Percentiles rank a stretch among this genome's conserved stretches.
phyloP scores from a whole-genome alignment of 768 basidiomycete genomes.

The Lyophyllum decastes region DNA sequence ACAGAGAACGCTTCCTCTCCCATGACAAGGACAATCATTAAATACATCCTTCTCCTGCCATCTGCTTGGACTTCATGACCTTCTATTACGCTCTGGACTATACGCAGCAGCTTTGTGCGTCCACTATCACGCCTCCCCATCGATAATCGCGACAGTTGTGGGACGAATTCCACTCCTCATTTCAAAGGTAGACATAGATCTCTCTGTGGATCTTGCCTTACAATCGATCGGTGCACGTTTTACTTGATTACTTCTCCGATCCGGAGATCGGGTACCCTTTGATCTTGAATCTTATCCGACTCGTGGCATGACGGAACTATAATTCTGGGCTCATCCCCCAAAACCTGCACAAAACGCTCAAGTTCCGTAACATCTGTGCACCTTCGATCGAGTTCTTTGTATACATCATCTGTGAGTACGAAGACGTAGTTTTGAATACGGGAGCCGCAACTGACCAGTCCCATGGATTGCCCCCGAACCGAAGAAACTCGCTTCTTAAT shows the following conservation, averaged over 20 bases:
- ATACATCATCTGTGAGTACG: neutral
- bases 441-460: neutral
- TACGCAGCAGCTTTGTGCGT: neutral
- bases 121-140: constrained; percentile 10
- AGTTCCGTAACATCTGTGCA: neutral
- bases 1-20: neutral
- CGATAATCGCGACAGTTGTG: constrained; percentile 17
- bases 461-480: neutral
- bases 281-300: constrained; percentile 6
- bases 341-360: neutral
- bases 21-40: neutral
- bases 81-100: constrained; percentile 1
- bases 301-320: neutral
- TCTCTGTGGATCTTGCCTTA: constrained; percentile 9
- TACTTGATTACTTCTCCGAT: neutral
- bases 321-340: neutral
- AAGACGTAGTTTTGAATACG: neutral
- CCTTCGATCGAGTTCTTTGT: neutral
- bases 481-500: neutral
- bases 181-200: constrained; percentile 6
- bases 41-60: neutral
- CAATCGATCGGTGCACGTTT: constrained; percentile 9
- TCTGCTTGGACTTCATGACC: neutral
- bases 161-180: neutral
- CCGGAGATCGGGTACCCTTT: neutral